These are phyloP conservation scores for Tolypocladium amazonense DNA, from an alignment of 2,329 filamentous ascomycete genomes.

Conservation along the genomic window DNA sequence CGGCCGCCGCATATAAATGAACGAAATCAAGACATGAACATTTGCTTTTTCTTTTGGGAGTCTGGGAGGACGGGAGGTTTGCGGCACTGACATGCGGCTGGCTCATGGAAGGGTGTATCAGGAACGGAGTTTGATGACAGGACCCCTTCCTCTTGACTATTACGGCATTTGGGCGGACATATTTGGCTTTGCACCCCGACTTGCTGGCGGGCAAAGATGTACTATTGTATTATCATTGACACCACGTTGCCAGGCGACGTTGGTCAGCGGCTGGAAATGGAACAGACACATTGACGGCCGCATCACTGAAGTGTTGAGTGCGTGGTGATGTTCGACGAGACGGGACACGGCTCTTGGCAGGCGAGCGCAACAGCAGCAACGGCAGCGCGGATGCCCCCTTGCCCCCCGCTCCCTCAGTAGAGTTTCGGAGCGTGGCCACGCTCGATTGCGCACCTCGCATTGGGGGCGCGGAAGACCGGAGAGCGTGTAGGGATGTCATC, in stretches of 20 bases:
- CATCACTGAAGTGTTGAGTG: background rate
- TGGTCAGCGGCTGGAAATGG: background rate
- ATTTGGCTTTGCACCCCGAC: slow-evolving; percentile 7
- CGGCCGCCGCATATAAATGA: slow-evolving; percentile 7
- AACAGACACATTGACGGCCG: background rate
- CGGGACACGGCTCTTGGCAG: background rate
- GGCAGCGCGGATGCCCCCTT: background rate
- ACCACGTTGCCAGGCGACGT: background rate
- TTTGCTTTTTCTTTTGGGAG: slow-evolving; percentile 3
- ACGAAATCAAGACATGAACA: slow-evolving; percentile 12
- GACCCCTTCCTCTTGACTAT: slow-evolving; percentile 8
- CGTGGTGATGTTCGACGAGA: background rate
- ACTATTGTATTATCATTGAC: slow-evolving; percentile 19
- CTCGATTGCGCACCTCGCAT: background rate
- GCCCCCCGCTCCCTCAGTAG: background rate
- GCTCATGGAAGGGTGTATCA: background rate
- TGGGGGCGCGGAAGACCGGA: background rate
- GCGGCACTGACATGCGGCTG: background rate
- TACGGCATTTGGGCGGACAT: slow-evolving; percentile 12
- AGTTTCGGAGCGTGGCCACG: background rate
- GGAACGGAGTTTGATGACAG: slow-evolving; percentile 4
- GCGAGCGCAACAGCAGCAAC: background rate
- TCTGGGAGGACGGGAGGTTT: background rate
- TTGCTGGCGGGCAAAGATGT: slow-evolving; percentile 12
- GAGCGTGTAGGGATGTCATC: background rate